A percentile compares a stretch with the other conserved stretches of the same genome.
phyloP scores from a whole-genome alignment of 2,329 filamentous ascomycete genomes.

The Aspergillus sp. region DNA sequence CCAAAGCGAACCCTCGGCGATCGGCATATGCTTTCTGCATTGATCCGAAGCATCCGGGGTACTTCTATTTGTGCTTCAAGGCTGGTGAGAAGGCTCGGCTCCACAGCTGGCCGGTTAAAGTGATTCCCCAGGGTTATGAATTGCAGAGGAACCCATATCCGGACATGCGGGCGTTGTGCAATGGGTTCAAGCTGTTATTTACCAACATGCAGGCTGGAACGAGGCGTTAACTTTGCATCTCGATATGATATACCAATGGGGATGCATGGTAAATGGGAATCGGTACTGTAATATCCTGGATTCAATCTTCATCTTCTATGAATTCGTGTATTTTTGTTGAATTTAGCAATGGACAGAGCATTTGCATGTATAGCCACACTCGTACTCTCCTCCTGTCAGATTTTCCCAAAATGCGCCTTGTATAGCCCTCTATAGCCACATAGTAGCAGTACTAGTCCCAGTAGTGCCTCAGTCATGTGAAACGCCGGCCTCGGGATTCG shows the following conservation, averaged over 20 bases:
- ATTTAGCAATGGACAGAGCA: too few species aligned
- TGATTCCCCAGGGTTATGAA: slow-evolving; percentile 90
- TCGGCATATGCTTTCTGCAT: slow-evolving; percentile 95
- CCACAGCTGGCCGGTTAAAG: slow-evolving; percentile 76
- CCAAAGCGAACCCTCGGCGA: slow-evolving; percentile 88
- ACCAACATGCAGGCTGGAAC: slow-evolving; percentile 50
- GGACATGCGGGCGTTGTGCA: slow-evolving; percentile 90
- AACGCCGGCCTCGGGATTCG: slow-evolving; percentile 14
- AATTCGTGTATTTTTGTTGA: too few species aligned
- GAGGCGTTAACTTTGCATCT: slow-evolving; percentile 13
- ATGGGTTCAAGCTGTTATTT: slow-evolving; percentile 89
- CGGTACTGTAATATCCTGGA: slow-evolving; percentile 18
- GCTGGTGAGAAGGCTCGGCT: slow-evolving; percentile 68
- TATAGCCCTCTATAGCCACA: too few species aligned
- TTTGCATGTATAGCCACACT: too few species aligned
- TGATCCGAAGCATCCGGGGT: slow-evolving; percentile 82
- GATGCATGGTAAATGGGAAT: slow-evolving; percentile 5
- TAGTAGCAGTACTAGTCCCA: too few species aligned
- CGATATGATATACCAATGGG: background rate
- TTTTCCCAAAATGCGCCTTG: too few species aligned
- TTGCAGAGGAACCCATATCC: slow-evolving; percentile 83
- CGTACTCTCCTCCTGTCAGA: too few species aligned
- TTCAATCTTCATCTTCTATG: too few species aligned
- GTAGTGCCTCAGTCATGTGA: slow-evolving; percentile 14
- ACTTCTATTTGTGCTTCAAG: slow-evolving; percentile 96